Conservation (phyloP, 192 early-diverging fungal genomes). For the Coemansia umbellata region DNA sequence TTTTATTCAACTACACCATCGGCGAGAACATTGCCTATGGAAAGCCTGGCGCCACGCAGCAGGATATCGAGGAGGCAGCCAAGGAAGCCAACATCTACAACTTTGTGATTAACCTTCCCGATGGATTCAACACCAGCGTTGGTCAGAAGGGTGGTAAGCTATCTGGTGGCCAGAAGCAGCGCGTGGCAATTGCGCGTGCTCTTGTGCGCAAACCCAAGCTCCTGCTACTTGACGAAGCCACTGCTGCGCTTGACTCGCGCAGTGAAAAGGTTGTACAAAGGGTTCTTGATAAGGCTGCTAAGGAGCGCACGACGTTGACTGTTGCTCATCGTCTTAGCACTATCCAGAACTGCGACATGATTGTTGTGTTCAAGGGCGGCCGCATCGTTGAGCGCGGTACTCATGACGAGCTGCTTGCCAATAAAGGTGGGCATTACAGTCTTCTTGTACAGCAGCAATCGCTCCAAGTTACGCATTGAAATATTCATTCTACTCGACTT, state of each 20-base stretch:
- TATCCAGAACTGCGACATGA: constrained; percentile 66
- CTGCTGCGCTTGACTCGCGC: constrained; percentile 67
- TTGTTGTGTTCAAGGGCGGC: constrained; percentile 72
- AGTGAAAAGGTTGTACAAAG: constrained; percentile 68
- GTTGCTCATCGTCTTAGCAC: constrained; percentile 75
- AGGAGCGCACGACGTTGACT: constrained; percentile 68
- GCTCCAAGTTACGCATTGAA: constrained; percentile 54
- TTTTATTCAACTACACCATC: constrained; percentile 82
- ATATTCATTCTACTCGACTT: too few relatives aligned
- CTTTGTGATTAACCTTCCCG: constrained; percentile 79
- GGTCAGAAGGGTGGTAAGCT: constrained; percentile 76
- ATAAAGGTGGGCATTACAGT: constrained; percentile 54
- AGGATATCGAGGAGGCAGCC: constrained; percentile 59
- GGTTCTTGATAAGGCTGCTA: constrained; percentile 63
- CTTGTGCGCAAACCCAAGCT: constrained; percentile 82
- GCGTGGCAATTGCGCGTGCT: constrained; percentile 86
- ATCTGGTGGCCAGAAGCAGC: constrained; percentile 91
- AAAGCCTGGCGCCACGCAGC: constrained; percentile 54
- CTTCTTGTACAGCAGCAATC: constrained; percentile 72
- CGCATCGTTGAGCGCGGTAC: constrained; percentile 59
- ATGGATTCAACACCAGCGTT: constrained; percentile 77
- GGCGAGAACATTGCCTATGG: constrained; percentile 85
- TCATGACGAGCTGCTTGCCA: constrained; percentile 55
- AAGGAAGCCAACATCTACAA: constrained; percentile 65
- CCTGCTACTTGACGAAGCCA: constrained; percentile 82